phyloP scores from a whole-genome alignment of 2,329 filamentous ascomycete genomes.

The Gaeumannomyces sp. region DNA sequence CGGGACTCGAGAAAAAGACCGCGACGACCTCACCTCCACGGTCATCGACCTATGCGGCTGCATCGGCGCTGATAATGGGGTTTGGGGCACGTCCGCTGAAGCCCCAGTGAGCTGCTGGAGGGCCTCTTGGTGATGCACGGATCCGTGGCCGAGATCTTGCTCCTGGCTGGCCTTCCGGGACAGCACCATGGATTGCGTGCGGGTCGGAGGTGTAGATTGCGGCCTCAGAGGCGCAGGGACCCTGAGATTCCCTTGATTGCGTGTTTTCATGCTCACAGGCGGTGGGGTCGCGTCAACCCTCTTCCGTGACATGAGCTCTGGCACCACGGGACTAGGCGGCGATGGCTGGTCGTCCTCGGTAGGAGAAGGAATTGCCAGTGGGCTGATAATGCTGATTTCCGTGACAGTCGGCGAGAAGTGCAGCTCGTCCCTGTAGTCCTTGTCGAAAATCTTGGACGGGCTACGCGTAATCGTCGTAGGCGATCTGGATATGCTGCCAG shows the following conservation, averaged over 20 bases:
- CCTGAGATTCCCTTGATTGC: slow-evolving; percentile 27
- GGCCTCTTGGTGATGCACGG: slow-evolving; percentile 17
- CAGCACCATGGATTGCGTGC: slow-evolving; percentile 13
- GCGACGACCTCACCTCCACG: slow-evolving; percentile 13
- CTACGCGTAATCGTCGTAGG: no score
- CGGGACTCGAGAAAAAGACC: slow-evolving; percentile 16
- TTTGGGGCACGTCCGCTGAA: slow-evolving; percentile 10
- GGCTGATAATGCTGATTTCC: slow-evolving; percentile 26
- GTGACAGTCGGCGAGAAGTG: slow-evolving; percentile 16
- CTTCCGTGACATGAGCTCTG: slow-evolving; percentile 16
- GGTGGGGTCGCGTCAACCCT: slow-evolving; percentile 26
- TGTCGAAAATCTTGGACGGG: no score
- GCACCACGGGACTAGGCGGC: slow-evolving; percentile 23
- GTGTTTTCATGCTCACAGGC: slow-evolving; percentile 37
- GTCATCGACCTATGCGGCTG: slow-evolving; percentile 21
- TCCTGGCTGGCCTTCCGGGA: slow-evolving; percentile 25
- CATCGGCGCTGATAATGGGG: slow-evolving; percentile 18
- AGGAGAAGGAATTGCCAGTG: slow-evolving; percentile 13
- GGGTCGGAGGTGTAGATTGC: slow-evolving; percentile 27
- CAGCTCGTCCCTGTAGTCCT: slow-evolving; percentile 11
- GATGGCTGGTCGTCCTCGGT: slow-evolving; percentile 7
- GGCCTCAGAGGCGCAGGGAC: slow-evolving; percentile 30
- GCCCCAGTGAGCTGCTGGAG: slow-evolving; percentile 3
- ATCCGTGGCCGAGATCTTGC: slow-evolving; percentile 16
- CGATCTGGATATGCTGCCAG: no score